Conservation (phyloP, 345 rosid species). For the Arabis alpina region DNA sequence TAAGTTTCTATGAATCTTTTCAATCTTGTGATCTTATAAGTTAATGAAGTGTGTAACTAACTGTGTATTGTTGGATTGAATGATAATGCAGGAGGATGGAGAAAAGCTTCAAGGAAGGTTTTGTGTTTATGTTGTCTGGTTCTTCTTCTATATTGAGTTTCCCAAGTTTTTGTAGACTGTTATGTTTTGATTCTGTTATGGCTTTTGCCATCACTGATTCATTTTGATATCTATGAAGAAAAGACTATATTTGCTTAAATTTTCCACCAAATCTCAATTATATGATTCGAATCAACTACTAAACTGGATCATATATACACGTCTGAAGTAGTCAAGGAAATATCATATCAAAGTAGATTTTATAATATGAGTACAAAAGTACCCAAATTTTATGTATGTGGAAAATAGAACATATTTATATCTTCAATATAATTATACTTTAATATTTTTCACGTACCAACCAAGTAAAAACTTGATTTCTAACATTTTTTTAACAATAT, state of each 20-base stretch:
- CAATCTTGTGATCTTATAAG: too few species aligned
- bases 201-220: slow-evolving; percentile 13
- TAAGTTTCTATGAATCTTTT: slow-evolving; percentile 12
- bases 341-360: too few species aligned
- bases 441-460: too few species aligned
- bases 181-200: slow-evolving; percentile 26
- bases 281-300: slow-evolving; percentile 9
- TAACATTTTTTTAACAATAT: too few species aligned
- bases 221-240: slow-evolving; percentile 29
- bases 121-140: slow-evolving; percentile 8
- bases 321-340: too few species aligned
- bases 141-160: slow-evolving; percentile 4
- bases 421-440: too few species aligned
- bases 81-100: slow-evolving; percentile 31
- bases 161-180: slow-evolving; percentile 9
- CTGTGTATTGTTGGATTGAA: slow-evolving; percentile 15
- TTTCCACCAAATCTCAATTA: slow-evolving; percentile 44
- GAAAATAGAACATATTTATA: too few species aligned
- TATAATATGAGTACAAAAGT: too few species aligned
- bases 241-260: slow-evolving; percentile 16
- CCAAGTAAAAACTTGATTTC: too few species aligned
- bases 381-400: too few species aligned
- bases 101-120: slow-evolving; percentile 8
- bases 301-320: too few species aligned
- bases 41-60: neutral